Percentiles rank a stretch among this genome's conserved stretches.
phyloP scores from a whole-genome alignment of 441 rosid species.

The Brassica hybrid region DNA sequence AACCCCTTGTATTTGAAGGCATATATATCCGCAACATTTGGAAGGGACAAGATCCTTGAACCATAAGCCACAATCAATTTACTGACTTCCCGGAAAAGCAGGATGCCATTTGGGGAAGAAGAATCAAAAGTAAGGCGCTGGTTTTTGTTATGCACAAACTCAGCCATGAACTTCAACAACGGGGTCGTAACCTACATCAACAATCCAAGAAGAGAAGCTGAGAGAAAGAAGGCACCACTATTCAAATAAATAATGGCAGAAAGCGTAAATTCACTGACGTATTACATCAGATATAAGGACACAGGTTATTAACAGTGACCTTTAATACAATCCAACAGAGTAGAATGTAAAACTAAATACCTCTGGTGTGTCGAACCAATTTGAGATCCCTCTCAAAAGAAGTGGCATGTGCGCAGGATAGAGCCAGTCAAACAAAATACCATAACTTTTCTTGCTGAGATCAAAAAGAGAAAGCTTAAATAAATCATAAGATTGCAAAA shows the following conservation, averaged over 20 bases:
- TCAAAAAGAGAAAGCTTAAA: slow-evolving; percentile 24
- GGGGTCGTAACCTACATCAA: slow-evolving; percentile 93
- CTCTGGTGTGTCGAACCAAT: slow-evolving; percentile 99
- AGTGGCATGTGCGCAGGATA: slow-evolving; percentile 98
- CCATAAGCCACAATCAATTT: slow-evolving; percentile 97
- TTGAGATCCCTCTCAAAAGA: slow-evolving; percentile 88
- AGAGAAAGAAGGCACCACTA: slow-evolving; percentile 20
- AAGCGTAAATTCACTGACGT: not conserved
- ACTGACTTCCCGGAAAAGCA: slow-evolving; percentile 99
- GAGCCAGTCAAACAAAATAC: slow-evolving; percentile 96
- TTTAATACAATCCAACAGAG: slow-evolving; percentile 10
- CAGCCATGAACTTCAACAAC: slow-evolving; percentile 95
- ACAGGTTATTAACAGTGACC: slow-evolving; percentile 13
- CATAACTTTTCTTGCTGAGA: slow-evolving; percentile 93
- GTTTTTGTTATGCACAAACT: slow-evolving; percentile 94
- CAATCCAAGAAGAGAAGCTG: slow-evolving; percentile 35
- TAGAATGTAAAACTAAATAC: slow-evolving; percentile 48
- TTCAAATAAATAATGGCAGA: slow-evolving; percentile 13
- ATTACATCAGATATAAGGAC: slow-evolving; percentile 12
- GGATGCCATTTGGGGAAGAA: slow-evolving; percentile 99
- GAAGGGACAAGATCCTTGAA: slow-evolving; percentile 90
- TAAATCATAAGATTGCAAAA: slow-evolving; percentile 18
- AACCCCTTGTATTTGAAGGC: slow-evolving; percentile 98
- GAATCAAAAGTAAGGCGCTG: slow-evolving; percentile 95
- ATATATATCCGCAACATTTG: slow-evolving; percentile 93